A percentile compares a stretch with the other conserved stretches of the same genome.
Evolutionary conservation across 208 protist genomes (phyloP).

Genomic region (Sergeia podlipaevii): DNA sequence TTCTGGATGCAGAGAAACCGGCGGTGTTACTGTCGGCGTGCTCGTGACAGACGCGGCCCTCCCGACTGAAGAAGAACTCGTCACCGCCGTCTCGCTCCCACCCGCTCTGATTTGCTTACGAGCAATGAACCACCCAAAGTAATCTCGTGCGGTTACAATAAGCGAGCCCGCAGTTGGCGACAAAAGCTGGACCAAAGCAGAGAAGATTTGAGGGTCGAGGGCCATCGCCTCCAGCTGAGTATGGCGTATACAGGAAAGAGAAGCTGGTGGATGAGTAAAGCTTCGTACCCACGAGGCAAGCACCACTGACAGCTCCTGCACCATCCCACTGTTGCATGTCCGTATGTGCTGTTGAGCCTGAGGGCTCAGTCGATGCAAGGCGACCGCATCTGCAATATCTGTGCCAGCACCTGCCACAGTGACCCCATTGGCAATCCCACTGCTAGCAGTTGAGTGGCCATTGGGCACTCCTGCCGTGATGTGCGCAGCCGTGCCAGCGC

Average conservation of each 20-base stretch:
- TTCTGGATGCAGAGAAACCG: too few species aligned
- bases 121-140: conserved; percentile 74
- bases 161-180: conserved; percentile 47
- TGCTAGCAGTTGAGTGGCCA: too few species aligned
- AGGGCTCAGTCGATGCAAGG: conserved; percentile 50
- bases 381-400: conserved; percentile 18
- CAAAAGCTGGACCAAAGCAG: conserved; percentile 62
- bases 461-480: too few species aligned
- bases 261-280: conserved; percentile 20
- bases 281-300: conserved; percentile 57
- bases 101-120: conserved; percentile 11
- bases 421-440: too few species aligned
- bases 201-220: conserved; percentile 48
- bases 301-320: conserved; percentile 74
- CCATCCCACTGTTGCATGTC: conserved; percentile 79
- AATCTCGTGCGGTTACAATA: conserved; percentile 67
- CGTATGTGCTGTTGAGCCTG: conserved; percentile 85
- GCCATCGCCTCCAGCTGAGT: conserved; percentile 35
- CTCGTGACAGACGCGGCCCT: not conserved
- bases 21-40: not conserved
- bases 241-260: not conserved
- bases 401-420: not conserved
- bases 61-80: not conserved
- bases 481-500: too few species aligned
- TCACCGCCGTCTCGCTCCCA: not conserved